Conservation (phyloP, 768 basidiomycete genomes). For the Mycena polygramma region DNA sequence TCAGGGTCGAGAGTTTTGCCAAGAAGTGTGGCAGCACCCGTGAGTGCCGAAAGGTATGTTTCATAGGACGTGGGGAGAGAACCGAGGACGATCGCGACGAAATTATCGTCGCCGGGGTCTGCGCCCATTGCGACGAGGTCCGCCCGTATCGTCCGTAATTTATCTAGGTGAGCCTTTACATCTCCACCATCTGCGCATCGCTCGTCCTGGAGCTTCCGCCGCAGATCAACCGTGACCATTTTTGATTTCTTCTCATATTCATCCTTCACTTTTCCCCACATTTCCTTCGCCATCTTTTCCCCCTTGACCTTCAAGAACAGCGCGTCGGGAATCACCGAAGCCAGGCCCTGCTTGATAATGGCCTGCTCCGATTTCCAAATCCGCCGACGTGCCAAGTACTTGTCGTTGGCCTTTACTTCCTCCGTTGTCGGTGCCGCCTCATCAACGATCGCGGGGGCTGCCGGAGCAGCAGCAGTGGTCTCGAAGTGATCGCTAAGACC, state of each 20-base stretch:
- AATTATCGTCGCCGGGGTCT: conserved; percentile 9
- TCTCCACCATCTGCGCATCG: conserved; percentile 40
- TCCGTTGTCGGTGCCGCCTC: background rate
- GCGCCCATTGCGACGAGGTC: conserved; percentile 15
- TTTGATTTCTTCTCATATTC: conserved; percentile 39
- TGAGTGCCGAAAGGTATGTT: conserved; percentile 15
- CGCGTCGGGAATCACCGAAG: conserved; percentile 39
- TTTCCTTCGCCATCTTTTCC: conserved; percentile 11
- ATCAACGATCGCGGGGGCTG: background rate
- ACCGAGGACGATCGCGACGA: conserved; percentile 8
- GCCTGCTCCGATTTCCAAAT: conserved; percentile 37
- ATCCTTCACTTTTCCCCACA: conserved; percentile 39
- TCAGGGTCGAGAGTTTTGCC: conserved; percentile 10
- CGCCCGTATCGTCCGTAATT: conserved; percentile 5
- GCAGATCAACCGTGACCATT: conserved; percentile 40
- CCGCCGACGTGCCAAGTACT: conserved; percentile 1
- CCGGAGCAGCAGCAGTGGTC: background rate
- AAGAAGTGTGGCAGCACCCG: conserved; percentile 18
- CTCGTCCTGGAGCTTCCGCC: conserved; percentile 37
- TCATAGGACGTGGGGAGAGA: conserved; percentile 3
- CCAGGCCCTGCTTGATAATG: conserved; percentile 38
- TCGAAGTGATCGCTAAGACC: background rate
- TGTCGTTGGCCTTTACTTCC: background rate
- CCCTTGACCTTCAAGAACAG: conserved; percentile 41
- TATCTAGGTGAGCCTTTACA: conserved; percentile 39